Evolutionary conservation across 2,329 filamentous ascomycete species (phyloP), one percentile per base, ranked within the genome.

Genomic region (Xylariomycetidae sp.): DNA sequence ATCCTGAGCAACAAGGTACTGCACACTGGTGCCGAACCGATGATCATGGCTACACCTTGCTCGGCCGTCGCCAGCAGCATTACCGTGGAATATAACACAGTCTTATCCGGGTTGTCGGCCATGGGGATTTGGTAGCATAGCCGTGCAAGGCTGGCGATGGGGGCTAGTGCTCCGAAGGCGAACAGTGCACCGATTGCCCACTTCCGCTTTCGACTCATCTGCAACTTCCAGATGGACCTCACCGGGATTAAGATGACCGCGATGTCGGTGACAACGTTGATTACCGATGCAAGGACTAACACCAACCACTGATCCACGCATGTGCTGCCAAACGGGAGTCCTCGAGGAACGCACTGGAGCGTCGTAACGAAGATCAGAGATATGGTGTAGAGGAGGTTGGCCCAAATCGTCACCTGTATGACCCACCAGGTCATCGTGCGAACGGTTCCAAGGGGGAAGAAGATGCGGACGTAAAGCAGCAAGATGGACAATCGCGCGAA

Each of bases 111-210:
- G 16, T 37, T 37, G 4, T 44, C 22, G 16, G 37, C 42, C 19
- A 34, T 29, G 8, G 38, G 38, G 2, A 50, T 37, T 20, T 50
- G 47, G 18, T 50, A 52, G 0, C 29, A 43, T 0, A 54, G 49
- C 4, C 49, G 40, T 13, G 49, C 42, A 10, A 53, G 35, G 34
- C 49, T 51, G 22, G 44, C 42, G 8, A 53, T 19, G 1, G 47
- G 43, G n/a, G 50, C 49, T 31, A 57, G 36, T 13, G 53, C 42
- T 1, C 54, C 53, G 15, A 58, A 48, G 10, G 46, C 46, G 19
- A 59, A 51, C 14, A 59, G 38, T 8, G 44, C 38, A 38, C 47
- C 50, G 3, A 59, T 47, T 7, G 49, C 50, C 33, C 45, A 44
- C 31, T 57, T 58, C 24, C 47, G 48, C 18, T 35, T 43, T n/a